These are phyloP conservation scores for Phytophthora colocasiae DNA, from an alignment of 352 stramenopile species.

Conservation along the genomic window DNA sequence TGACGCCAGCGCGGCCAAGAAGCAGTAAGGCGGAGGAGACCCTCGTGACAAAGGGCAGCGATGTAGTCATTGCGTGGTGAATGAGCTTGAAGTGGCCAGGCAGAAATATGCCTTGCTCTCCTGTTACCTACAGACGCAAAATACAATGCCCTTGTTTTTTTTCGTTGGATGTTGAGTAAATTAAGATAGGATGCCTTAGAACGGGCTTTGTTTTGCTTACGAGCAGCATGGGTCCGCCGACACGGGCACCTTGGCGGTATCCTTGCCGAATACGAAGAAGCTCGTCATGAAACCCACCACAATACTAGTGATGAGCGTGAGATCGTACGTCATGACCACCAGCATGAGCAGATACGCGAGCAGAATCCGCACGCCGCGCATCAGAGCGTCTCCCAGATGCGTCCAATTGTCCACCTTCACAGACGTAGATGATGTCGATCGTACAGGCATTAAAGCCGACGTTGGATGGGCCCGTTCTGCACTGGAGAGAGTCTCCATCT, in stretches of 20 bases:
- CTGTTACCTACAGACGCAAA: constrained; percentile 19
- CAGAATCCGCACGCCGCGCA: constrained; percentile 72
- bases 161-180: constrained; percentile 10
- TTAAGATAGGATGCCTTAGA: constrained; percentile 7
- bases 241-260: constrained; percentile 71
- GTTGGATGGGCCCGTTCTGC: constrained; percentile 12
- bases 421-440: neutral
- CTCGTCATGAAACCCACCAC: constrained; percentile 70
- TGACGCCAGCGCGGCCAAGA: constrained; percentile 46
- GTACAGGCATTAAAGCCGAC: constrained; percentile 6
- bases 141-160: constrained; percentile 28
- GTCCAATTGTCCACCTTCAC: constrained; percentile 60
- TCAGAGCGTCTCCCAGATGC: constrained; percentile 65
- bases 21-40: constrained; percentile 33
- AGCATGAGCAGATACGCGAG: constrained; percentile 85
- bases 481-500: constrained; percentile 26
- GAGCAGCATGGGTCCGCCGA: constrained; percentile 80
- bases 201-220: too few relatives aligned
- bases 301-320: constrained; percentile 65
- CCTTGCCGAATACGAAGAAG: constrained; percentile 74
- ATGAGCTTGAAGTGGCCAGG: neutral
- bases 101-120: constrained; percentile 5
- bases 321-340: constrained; percentile 82
- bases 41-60: constrained; percentile 6
- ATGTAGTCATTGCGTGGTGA: constrained; percentile 6